Evolutionary conservation across 306 rosid species (phyloP), one percentile per base, ranked within the genome.

Genomic region (Citrullus mucosospermus): DNA sequence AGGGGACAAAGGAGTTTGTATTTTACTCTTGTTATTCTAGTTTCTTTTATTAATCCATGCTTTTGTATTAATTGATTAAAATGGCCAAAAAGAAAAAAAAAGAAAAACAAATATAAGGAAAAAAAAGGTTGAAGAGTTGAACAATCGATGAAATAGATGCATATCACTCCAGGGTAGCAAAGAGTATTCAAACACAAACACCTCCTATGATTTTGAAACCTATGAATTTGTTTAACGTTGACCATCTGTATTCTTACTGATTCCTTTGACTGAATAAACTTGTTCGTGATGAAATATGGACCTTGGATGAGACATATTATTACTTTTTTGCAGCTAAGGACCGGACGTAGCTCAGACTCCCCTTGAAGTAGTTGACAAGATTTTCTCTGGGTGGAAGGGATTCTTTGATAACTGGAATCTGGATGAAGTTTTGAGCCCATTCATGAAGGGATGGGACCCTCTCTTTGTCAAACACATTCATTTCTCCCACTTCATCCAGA

Each of bases 381-480:
- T 50, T 51, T 74, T 81, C 79, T 54, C 22, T 46, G 57, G 13
- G 73, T 54, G 79, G 81, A 4, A 76, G 76, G 5, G 83, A 86
- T 75, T 85, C 84, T 56, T 88, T 88, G 84, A 90, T 77, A 6
- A 81, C 75, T 58, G 87, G 86, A 76, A 84, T 84, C 6, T 80
- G 78, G 32, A 57, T 53, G 57, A 83, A 85, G 59, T 88, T 88
- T 78, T 84, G 88, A 44, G 85, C 87, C 92, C 92, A 90, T 84
- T 81, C 78, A 75, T 43, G 77, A 3, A 90, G 80, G n/a, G 75
- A 83, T 5, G 96, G 92, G 36, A 88, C 83, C 30, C 79, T 88
- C 57, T 90, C 83, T 46, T 30, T 15, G 18, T 88, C 85, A 22
- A 84, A 81, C 25, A 87, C 80, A 44, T 91, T 76, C 60, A 88